These are phyloP conservation scores for Entophlyctis luteolus DNA, from an alignment of 192 early-diverging fungal species.

Conservation along the genomic window DNA sequence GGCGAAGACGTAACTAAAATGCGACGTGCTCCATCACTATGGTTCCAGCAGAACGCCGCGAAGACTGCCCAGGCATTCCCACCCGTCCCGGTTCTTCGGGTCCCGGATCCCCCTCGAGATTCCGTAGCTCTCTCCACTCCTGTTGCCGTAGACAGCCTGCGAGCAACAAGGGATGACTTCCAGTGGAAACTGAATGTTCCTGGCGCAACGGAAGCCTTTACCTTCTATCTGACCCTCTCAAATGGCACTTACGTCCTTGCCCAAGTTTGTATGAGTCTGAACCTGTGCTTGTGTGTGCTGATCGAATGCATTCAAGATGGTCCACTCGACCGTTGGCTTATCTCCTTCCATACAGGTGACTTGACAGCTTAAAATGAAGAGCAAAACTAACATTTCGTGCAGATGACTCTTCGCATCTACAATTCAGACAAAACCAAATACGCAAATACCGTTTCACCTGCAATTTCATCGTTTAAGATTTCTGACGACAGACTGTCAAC, in stretches of 20 bases:
- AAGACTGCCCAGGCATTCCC: not conserved
- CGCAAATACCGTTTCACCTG: constrained; percentile 61
- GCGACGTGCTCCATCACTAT: too few relatives aligned
- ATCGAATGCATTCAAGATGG: constrained; percentile 33
- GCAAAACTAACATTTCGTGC: constrained; percentile 27
- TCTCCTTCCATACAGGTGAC: constrained; percentile 19
- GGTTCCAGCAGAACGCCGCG: too few relatives aligned
- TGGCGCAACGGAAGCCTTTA: constrained; percentile 80
- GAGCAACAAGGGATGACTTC: constrained; percentile 16
- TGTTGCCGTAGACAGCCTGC: not conserved
- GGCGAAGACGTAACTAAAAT: too few relatives aligned
- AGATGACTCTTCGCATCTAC: constrained; percentile 72
- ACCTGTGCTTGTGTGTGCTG: not conserved
- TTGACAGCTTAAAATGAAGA: not conserved
- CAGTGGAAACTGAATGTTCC: constrained; percentile 39
- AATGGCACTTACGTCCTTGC: constrained; percentile 77
- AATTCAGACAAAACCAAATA: constrained; percentile 54
- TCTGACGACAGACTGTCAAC: constrained; percentile 68
- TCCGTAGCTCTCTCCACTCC: not conserved
- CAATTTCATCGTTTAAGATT: constrained; percentile 66
- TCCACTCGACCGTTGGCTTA: constrained; percentile 72
- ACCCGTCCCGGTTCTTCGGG: not conserved
- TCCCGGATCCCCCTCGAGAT: not conserved
- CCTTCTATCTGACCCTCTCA: constrained; percentile 74
- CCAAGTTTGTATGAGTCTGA: constrained; percentile 53